Evolutionary conservation across 2,329 filamentous ascomycete genomes (phyloP), one percentile per base, ranked within the genome.

Genomic region (Sarocladium kiliense): DNA sequence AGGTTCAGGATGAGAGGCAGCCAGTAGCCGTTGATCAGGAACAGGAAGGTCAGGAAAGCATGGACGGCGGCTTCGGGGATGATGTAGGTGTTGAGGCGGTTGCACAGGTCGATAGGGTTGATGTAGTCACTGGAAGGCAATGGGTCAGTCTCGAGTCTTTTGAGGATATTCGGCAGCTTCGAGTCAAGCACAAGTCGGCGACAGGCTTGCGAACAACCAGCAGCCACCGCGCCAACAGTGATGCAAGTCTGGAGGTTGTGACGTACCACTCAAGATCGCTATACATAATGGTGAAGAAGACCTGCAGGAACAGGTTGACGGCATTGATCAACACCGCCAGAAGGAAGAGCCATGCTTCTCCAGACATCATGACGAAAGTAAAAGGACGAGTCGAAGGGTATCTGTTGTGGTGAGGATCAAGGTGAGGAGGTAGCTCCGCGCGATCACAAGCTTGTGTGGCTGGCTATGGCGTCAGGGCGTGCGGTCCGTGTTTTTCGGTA

Each of bases 261-360:
- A 80, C 89, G 68, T 79, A 96, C 92, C 94, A 99, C 88, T 99
- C 94, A 68, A 99, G 77, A 82, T 99, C 94, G 75, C 91, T 96
- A 79, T 97, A 99, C 95, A 99, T 99, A 71, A 99, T 99, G 57
- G 94, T 99, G 80, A 99, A 99, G 84, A 99, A 99, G 66, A 99
- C 94, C 79, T 99, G 95, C 57, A 99, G 83, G 77, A 99, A 99
- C 69, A 99, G 84, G 81, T 99, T 99, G 85, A 99, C 92, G 79
- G 94, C 94, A 80, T 99, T 99, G 81, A 99, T 95, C 72, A 99
- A 84, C 75, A 99, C 95, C 77, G 93, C 87, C 76, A 99, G 82
- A 67, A 99, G 86, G 80, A 95, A 99, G 73, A 99, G 81, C 94
- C 94, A 97, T 73, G 92, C 92, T 84, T 97, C 92, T 75, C 92